These are phyloP conservation scores for Pseudonectria buxi DNA, from an alignment of 2,329 filamentous ascomycete genomes.

Conservation along the genomic window DNA sequence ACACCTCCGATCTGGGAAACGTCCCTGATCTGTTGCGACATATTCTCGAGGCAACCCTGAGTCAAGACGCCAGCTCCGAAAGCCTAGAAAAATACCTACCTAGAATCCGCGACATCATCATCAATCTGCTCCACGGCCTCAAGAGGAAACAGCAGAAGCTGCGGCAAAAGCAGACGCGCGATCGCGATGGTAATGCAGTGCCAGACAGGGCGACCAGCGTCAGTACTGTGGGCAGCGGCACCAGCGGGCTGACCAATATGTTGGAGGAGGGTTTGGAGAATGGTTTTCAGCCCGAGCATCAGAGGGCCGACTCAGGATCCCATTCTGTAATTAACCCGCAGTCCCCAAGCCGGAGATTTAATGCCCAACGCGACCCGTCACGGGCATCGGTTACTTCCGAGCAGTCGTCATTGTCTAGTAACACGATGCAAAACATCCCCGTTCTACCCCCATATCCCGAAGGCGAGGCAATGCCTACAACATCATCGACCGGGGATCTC, in stretches of 20 bases:
- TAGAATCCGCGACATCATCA: conserved; percentile 95
- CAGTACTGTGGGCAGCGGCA: conserved; percentile 51
- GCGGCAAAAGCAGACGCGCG: conserved; percentile 54
- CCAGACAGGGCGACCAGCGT: conserved; percentile 51
- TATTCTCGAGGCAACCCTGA: conserved; percentile 92
- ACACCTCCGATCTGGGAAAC: conserved; percentile 88
- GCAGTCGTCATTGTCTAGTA: conserved; percentile 65
- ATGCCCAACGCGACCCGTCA: conserved; percentile 44
- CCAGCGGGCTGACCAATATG: conserved; percentile 48
- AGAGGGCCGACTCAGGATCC: conserved; percentile 23
- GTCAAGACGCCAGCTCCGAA: conserved; percentile 89
- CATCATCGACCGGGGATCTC: conserved; percentile 35
- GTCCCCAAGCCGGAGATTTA: conserved; percentile 43
- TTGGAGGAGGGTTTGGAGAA: conserved; percentile 54
- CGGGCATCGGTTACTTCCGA: conserved; percentile 46
- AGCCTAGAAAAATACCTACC: conserved; percentile 92
- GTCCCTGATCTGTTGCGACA: conserved; percentile 85
- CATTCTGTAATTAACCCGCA: conserved; percentile 25
- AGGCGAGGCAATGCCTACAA: conserved; percentile 46
- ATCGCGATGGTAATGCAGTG: conserved; percentile 40
- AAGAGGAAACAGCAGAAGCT: conserved; percentile 96
- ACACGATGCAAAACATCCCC: conserved; percentile 68
- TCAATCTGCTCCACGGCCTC: conserved; percentile 88
- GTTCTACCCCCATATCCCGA: conserved; percentile 65
- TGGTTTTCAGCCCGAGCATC: conserved; percentile 39